Percentiles rank a stretch among this genome's conserved stretches.
Evolutionary conservation across 2,329 filamentous ascomycete genomes (phyloP).

Genomic region (Canariomyces notabilis): DNA sequence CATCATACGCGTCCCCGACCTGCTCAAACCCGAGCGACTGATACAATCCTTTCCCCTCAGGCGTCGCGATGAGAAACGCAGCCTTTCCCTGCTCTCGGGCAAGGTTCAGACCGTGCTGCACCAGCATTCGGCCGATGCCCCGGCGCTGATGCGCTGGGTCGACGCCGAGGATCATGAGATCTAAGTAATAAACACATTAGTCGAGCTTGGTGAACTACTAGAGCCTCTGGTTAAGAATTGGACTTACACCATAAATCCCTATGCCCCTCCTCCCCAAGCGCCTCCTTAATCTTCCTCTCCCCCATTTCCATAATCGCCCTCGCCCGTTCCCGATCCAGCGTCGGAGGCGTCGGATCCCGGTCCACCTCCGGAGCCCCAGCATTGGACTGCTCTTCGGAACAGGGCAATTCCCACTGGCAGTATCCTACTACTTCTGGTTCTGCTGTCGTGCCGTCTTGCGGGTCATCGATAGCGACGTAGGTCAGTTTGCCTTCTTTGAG

Average conservation of each 20-base stretch:
- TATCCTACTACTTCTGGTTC: conserved; percentile 17
- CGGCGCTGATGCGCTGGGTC: conserved; percentile 26
- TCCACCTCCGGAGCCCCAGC: background rate
- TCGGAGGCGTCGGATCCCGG: conserved; percentile 1
- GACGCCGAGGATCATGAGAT: conserved; percentile 22
- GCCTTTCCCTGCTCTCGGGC: conserved; percentile 17
- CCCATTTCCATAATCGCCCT: background rate
- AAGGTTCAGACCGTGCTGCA: conserved; percentile 22
- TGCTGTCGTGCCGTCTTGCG: background rate
- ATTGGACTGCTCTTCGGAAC: background rate
- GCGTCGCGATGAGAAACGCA: conserved; percentile 20
- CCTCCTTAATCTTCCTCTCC: conserved; percentile 2
- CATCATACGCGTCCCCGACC: conserved; percentile 3
- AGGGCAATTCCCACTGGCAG: conserved; percentile 22
- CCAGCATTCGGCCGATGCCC: conserved; percentile 25
- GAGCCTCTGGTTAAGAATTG: background rate
- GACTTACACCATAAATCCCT: conserved; percentile 23
- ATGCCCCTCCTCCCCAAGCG: conserved; percentile 14
- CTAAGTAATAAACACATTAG: conserved; percentile 11
- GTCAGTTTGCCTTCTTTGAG: conserved; percentile 18
- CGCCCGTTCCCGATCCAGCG: conserved; percentile 11
- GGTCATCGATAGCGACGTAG: conserved; percentile 17
- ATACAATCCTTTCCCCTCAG: conserved; percentile 24
- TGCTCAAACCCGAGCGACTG: conserved; percentile 21
- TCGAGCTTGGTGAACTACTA: background rate